Evolutionary conservation across 2,329 filamentous ascomycete genomes (phyloP), one percentile per base, ranked within the genome.

Genomic region (Polytolypa hystricis): DNA sequence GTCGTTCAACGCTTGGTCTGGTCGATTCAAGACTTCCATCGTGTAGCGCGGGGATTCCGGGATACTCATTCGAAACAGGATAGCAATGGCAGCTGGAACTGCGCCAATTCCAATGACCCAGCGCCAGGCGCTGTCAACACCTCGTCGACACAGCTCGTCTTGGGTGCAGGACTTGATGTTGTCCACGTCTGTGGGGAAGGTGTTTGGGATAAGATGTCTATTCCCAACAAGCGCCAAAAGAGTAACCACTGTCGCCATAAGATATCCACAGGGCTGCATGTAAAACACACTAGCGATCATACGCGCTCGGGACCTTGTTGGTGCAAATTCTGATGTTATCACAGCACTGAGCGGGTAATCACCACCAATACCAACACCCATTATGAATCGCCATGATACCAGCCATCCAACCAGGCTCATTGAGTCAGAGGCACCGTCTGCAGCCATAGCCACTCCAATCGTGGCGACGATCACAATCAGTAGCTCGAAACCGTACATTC

Each of bases 221-320:
- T 38, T 33, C 10, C 15, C 33, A 16, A 33, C 20, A 2, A 19
- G 33, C 10, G 29, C 7, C n/a, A 19, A n/a, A 19, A 27, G 30
- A 28, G 23, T 80, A 45, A 91, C 69, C 17, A 89, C 73, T 30
- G 81, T 81, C 33, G 80, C 83, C 16, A 67, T 69, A 37, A 89
- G 77, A 59, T 91, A 84, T 12, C 84, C 84, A 35, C 91, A 71
- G 45, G 84, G 84, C 57, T 93, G 84, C 81, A 87, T 87, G 47
- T 83, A 81, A 51, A 91, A 91, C 35, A 91, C 84, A 10, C 81
- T 70, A 18, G 76, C n/a, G 18, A 33, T n/a, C n/a, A n/a, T n/a
- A n/a, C n/a, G n/a, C n/a, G n/a, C n/a, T n/a, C n/a, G n/a, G n/a
- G 19, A 30, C 26, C 30, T 15, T 20, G 16, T 14, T 16, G 26